Percentiles rank a stretch among this genome's conserved stretches.
Evolutionary conservation across 805 yeast genomes (phyloP).

Genomic region (Metschnikowia noctiluminum): DNA sequence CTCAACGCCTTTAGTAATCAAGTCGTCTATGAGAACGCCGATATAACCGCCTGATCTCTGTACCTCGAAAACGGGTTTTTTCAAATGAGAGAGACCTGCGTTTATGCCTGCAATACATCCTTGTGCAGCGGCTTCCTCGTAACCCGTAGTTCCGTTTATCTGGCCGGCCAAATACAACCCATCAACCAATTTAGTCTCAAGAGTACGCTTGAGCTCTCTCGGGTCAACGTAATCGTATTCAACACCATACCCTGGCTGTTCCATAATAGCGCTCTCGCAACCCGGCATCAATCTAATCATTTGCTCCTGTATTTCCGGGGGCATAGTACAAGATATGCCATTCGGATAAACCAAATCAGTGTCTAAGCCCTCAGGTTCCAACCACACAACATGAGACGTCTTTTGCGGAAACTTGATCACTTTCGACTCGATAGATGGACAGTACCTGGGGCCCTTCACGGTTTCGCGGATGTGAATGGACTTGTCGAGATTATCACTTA

Average conservation of each 20-base stretch:
- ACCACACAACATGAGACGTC: constrained; percentile 78
- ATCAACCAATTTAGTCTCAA: constrained; percentile 75
- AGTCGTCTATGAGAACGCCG: constrained; percentile 91
- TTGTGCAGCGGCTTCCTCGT: constrained; percentile 98
- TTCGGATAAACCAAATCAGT: constrained; percentile 90
- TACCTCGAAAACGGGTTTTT: constrained; percentile 47
- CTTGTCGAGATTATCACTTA: constrained; percentile 68
- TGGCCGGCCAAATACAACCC: constrained; percentile 94
- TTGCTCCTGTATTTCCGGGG: constrained; percentile 80
- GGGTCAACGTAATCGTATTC: constrained; percentile 97
- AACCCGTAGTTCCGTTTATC: constrained; percentile 97
- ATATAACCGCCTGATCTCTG: constrained; percentile 82
- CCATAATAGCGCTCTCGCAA: constrained; percentile 78
- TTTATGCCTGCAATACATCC: constrained; percentile 95
- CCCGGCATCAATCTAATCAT: constrained; percentile 82
- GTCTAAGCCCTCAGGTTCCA: constrained; percentile 93
- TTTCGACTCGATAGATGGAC: constrained; percentile 95
- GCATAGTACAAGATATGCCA: constrained; percentile 96
- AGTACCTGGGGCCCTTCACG: constrained; percentile 93
- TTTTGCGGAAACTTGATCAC: constrained; percentile 77
- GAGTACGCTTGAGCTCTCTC: constrained; percentile 68
- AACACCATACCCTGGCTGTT: constrained; percentile 98
- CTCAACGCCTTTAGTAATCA: constrained; percentile 90
- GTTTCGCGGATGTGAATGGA: constrained; percentile 91
- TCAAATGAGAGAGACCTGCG: constrained; percentile 63